Evolutionary conservation across 306 rosid species (phyloP).

Genomic region (Geum urbanum): DNA sequence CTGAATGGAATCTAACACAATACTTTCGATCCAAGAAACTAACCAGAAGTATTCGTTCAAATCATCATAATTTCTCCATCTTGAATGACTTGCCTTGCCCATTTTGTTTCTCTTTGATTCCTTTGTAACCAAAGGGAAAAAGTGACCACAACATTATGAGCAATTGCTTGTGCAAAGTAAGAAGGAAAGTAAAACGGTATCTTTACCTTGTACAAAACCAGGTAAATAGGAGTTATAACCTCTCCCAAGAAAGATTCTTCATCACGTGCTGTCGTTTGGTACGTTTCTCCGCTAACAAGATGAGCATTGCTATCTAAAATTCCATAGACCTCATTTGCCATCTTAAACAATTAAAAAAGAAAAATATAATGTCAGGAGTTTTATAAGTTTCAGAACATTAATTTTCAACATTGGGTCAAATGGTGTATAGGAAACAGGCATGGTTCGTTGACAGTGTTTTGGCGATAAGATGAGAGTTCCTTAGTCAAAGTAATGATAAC

Average conservation of each 20-base stretch:
- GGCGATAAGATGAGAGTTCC: background rate
- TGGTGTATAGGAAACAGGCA: constrained; percentile 6
- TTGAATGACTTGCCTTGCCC: constrained; percentile 90
- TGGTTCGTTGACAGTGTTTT: background rate
- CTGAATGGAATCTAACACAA: background rate
- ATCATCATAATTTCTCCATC: constrained; percentile 98
- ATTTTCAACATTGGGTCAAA: background rate
- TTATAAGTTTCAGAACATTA: background rate
- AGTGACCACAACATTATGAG: constrained; percentile 21
- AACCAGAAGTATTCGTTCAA: constrained; percentile 96
- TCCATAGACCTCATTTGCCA: constrained; percentile 59
- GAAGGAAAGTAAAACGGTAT: constrained; percentile 16
- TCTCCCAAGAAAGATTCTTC: constrained; percentile 68
- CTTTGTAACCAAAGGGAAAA: constrained; percentile 49
- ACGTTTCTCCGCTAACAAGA: constrained; percentile 48
- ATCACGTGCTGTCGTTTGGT: constrained; percentile 40
- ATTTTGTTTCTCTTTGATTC: constrained; percentile 84
- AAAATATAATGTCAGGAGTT: constrained; percentile 19
- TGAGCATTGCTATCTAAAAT: constrained; percentile 49
- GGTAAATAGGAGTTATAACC: constrained; percentile 66
- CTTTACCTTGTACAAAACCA: constrained; percentile 62
- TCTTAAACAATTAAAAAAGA: constrained; percentile 41
- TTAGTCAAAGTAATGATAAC: background rate
- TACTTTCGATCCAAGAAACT: constrained; percentile 22
- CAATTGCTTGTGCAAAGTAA: constrained; percentile 21